Base-by-base conservation (phyloP, 1,139 yeast genomes). In the Candida sp. region DNA sequence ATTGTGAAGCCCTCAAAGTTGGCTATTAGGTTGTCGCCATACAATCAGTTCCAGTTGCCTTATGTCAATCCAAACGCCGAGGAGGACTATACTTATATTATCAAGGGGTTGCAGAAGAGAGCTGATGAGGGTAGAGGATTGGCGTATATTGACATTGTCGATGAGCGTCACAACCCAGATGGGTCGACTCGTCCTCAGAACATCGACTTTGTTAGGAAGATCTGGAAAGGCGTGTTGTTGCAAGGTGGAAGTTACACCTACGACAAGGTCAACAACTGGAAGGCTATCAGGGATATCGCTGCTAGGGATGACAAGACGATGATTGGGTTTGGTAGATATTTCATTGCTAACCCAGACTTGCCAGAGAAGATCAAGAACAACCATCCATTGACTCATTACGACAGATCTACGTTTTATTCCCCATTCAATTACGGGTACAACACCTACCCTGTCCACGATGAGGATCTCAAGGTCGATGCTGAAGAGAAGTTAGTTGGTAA, bases 21-120 rank as follows among this genome's bases (percentile, higher is more conserved):
- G 28, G 88, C 81, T 33, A 65, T 86, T 52, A 77, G 92, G 66
- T 58, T 88, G 7, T 83, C 90, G 7, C 93, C 93, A 44, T 82
- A 76, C 67, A 72, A 75, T 33, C 59, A 58, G 3, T 69, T 72
- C 63, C 76, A 73, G 59, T 81, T 75, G 31, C 70, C 74, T 66
- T 57, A 70, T 63, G 26, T 65, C 56, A 30, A 67, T 63, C 47
- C 70, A 67, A 30, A 45, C 44, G 74, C 77, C 8, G 60, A 67
- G 39, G 71, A 67, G 28, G 67, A 66, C 23, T 70, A 67, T 49
- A 66, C 70, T 11, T 76, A 77, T 54, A 53, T 77, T 26, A 57
- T 70, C n/a, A 54, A 62, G 48, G 73, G 77, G 53, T 63, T 77
- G 27, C 75, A 77, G 57, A 68, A 62, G 46, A 64, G 81, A 51